These are phyloP conservation scores for Beauveria medogensis DNA, from an alignment of 2,329 filamentous ascomycete species.

Conservation along the genomic window DNA sequence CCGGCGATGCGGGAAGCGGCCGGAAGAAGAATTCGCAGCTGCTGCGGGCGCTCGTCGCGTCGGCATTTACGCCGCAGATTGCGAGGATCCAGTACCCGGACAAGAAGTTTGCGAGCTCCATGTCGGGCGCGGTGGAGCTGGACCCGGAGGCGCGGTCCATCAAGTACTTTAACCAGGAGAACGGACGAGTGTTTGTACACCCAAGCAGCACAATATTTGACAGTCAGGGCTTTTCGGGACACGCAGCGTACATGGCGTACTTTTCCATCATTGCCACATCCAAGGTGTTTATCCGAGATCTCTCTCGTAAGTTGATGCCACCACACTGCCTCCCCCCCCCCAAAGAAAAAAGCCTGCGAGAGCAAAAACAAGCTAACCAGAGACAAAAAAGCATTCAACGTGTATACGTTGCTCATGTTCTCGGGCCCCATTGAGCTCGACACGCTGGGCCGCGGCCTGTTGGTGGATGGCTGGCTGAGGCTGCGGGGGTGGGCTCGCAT, in stretches of 20 bases:
- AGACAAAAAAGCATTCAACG: conserved; percentile 61
- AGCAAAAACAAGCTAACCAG: conserved; percentile 9
- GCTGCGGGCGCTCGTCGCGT: conserved; percentile 62
- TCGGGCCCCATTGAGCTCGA: conserved; percentile 78
- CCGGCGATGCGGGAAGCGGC: conserved; percentile 19
- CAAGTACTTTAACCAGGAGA: conserved; percentile 84
- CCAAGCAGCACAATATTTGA: conserved; percentile 82
- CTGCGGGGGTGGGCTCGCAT: conserved; percentile 91
- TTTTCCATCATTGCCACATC: conserved; percentile 87
- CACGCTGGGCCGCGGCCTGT: conserved; percentile 73
- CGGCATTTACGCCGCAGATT: conserved; percentile 75
- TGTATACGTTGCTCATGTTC: conserved; percentile 82
- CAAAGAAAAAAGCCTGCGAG: background rate
- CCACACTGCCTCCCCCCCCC: too few species aligned
- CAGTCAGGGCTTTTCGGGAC: conserved; percentile 66
- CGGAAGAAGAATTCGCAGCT: conserved; percentile 35
- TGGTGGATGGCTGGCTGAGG: conserved; percentile 85
- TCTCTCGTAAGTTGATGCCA: conserved; percentile 61
- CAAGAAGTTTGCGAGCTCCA: conserved; percentile 84
- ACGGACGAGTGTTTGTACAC: conserved; percentile 85
- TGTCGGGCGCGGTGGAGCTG: conserved; percentile 83
- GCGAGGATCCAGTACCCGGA: conserved; percentile 89
- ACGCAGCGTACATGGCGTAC: conserved; percentile 75
- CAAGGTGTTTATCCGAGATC: conserved; percentile 84
- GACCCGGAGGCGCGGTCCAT: conserved; percentile 89